Evolutionary conservation across 176 grass and related monocot species (phyloP).

Genomic region (Carex parvula): DNA sequence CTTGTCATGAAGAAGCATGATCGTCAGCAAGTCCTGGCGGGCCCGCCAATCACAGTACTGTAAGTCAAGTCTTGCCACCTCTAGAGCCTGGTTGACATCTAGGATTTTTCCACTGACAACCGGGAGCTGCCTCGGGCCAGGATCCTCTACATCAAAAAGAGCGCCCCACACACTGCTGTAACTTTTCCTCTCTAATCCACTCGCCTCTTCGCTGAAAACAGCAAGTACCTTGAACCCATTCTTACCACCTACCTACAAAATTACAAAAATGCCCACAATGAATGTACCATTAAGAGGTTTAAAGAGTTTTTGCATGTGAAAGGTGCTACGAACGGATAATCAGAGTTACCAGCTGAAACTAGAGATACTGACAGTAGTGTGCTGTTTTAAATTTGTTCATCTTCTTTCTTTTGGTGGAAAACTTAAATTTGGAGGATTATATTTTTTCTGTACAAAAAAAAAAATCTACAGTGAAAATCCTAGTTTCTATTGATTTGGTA

Average conservation of each 20-base stretch:
- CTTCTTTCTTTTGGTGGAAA: neutral
- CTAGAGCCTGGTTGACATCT: constrained; percentile 85
- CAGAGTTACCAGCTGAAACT: neutral
- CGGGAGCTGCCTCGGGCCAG: constrained; percentile 55
- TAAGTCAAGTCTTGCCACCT: constrained; percentile 91
- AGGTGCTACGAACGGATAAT: neutral
- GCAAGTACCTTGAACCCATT: constrained; percentile 79
- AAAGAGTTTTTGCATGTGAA: neutral
- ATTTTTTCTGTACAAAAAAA: neutral
- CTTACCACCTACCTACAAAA: constrained; percentile 48
- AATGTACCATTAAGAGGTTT: neutral
- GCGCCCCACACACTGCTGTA: constrained; percentile 42
- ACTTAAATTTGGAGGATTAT: neutral
- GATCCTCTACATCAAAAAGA: constrained; percentile 84
- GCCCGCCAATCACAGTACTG: constrained; percentile 96
- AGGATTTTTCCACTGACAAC: constrained; percentile 57
- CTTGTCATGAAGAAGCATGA: constrained; percentile 94
- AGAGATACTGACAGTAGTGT: neutral
- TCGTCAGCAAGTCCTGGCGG: constrained; percentile 77
- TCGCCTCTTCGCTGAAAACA: constrained; percentile 57
- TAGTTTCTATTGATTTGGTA: neutral
- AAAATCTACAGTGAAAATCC: neutral
- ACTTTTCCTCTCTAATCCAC: constrained; percentile 36
- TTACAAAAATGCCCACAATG: neutral
- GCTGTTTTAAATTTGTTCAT: neutral